Evolutionary conservation across 495 filamentous ascomycete species (phyloP), one percentile per base, ranked within the genome.

Genomic region (Hypoxylon lienhwacheense): DNA sequence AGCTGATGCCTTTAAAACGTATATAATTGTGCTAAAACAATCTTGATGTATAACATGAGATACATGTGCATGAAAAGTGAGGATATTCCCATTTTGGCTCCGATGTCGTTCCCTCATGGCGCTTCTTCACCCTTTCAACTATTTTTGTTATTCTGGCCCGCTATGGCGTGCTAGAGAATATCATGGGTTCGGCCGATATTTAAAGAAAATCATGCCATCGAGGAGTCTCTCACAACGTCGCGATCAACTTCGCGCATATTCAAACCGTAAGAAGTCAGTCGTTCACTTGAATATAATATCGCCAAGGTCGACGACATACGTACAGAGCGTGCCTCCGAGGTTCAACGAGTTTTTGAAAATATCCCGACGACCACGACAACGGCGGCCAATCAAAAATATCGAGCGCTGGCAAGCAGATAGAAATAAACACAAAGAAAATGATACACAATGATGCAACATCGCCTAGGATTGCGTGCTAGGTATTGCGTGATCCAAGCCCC

Each of bases 391-490:
- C 52, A 32, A 1, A 44, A 7, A 15, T 35, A 35, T 14, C 5
- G n/a, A 35, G 5, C 5, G 3, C 12, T 24, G 15, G 25, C 14
- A 26, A 11, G 14, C 4, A 24, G 21, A 45, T 31, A 20, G 26
- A n/a, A n/a, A 16, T 50, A 36, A 40, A 26, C 39, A 42, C 21
- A 34, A 20, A 26, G 17, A n/a, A 7, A 43, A 61, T 61, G 58
- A 26, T 55, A 55, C 33, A 5, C 28, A 43, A 55, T 61, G 58
- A 32, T 61, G 58, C 47, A 61, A 61, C 58, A 51, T 29, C 4
- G 34, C 10, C 24, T 8, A 53, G 21, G 39, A 61, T 61, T 55
- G 58, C 58, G 58, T 61, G 58, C 51, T 61, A 52, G 39, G n/a
- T 16, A 61, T 55, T 54, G 51, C 57, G 51, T 52, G 34, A 49